A percentile compares a stretch with the other conserved stretches of the same genome.
Conservation (phyloP, 2,329 filamentous ascomycete genomes). For the Fusarium proliferatum region DNA sequence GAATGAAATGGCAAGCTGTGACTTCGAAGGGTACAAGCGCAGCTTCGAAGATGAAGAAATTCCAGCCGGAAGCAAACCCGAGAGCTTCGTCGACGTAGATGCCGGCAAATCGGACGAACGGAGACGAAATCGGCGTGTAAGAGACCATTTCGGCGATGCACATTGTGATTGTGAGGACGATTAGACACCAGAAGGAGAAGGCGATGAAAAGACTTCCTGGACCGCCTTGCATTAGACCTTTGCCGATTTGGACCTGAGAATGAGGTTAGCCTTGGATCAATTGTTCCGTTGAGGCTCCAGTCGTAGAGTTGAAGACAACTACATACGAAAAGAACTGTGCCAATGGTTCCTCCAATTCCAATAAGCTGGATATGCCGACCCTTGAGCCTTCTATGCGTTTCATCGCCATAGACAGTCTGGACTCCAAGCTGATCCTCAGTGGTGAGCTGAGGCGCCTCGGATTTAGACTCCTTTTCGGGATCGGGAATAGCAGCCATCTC, state of each 20-base stretch:
- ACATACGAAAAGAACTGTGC: conserved; percentile 67
- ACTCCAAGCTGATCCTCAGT: conserved; percentile 5
- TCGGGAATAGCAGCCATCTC: conserved; percentile 35
- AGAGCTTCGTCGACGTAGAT: conserved; percentile 81
- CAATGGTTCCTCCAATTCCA: conserved; percentile 73
- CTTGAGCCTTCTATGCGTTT: conserved; percentile 64
- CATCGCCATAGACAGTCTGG: conserved; percentile 20
- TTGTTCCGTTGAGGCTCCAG: neutral
- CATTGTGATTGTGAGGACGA: conserved; percentile 69
- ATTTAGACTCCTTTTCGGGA: conserved; percentile 36
- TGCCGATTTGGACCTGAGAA: conserved; percentile 64
- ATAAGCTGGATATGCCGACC: conserved; percentile 69
- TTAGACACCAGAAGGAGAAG: conserved; percentile 70
- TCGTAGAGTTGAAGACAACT: neutral
- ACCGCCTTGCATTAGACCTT: conserved; percentile 67
- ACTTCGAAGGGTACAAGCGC: conserved; percentile 75
- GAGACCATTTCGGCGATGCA: conserved; percentile 81
- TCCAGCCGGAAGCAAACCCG: conserved; percentile 78
- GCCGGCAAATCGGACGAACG: conserved; percentile 82
- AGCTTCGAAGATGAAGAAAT: conserved; percentile 78
- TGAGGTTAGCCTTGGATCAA: neutral
- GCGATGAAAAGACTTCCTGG: conserved; percentile 69
- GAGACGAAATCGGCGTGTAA: conserved; percentile 79
- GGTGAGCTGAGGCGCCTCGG: neutral
- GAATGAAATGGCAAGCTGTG: conserved; percentile 71